These are phyloP conservation scores for Leishmania amazonensis DNA, from an alignment of 208 protist genomes.

Conservation along the genomic window DNA sequence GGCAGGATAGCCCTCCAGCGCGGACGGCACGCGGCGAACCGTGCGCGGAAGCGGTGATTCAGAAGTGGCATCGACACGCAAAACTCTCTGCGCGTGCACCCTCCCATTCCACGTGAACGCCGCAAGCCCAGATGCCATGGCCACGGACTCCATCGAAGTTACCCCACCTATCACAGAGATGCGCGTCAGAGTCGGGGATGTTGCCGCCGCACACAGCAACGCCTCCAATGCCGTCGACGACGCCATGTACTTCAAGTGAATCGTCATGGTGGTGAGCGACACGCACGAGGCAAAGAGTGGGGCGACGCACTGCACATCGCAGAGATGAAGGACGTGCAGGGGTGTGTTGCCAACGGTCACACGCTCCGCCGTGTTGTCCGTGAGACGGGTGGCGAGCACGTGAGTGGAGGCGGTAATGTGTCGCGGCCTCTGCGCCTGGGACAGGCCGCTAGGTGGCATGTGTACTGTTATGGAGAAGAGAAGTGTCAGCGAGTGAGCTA, in stretches of 20 bases:
- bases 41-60: neutral
- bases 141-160: slow-evolving; percentile 48
- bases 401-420: slow-evolving; percentile 19
- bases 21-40: neutral
- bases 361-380: slow-evolving; percentile 38
- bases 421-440: neutral
- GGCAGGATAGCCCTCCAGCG: neutral
- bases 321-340: slow-evolving; percentile 44
- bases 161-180: slow-evolving; percentile 54
- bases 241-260: slow-evolving; percentile 49
- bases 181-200: slow-evolving; percentile 38
- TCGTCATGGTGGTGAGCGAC: slow-evolving; percentile 43
- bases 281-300: slow-evolving; percentile 45
- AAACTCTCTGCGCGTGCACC: neutral
- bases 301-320: slow-evolving; percentile 39
- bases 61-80: neutral
- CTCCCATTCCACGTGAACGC: slow-evolving; percentile 26
- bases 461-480: neutral
- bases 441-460: neutral
- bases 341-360: slow-evolving; percentile 57
- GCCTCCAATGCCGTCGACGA: slow-evolving; percentile 48
- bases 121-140: slow-evolving; percentile 43
- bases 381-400: slow-evolving; percentile 22
- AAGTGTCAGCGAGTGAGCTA: neutral
- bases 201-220: slow-evolving; percentile 48